Percentiles rank a stretch among this genome's conserved stretches.
Conservation (phyloP, 331 rosid species). For the Erythrophleum ivorense region DNA sequence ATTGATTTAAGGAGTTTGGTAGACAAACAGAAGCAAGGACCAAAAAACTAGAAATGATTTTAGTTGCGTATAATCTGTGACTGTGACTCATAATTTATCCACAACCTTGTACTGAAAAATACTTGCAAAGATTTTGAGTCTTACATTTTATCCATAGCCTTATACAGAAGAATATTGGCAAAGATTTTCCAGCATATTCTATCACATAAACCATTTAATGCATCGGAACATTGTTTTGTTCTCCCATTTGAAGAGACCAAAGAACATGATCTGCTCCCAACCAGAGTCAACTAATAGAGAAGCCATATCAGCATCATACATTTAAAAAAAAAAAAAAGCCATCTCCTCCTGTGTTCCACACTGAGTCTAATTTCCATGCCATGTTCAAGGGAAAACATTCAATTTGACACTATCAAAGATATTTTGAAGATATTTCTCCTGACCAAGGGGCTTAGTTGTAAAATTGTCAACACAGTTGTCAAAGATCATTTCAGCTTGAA, state of each 20-base stretch:
- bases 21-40: constrained; percentile 27
- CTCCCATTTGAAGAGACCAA: background rate
- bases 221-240: background rate
- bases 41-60: constrained; percentile 7
- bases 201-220: background rate
- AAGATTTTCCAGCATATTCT: background rate
- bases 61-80: background rate
- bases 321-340: background rate
- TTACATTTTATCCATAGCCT: background rate
- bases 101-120: background rate
- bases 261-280: background rate
- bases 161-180: background rate
- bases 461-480: background rate
- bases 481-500: too few species aligned
- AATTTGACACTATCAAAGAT: background rate
- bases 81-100: background rate
- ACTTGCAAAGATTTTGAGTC: background rate
- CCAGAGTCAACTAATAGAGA: background rate
- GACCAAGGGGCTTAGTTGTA: background rate
- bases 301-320: background rate
- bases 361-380: background rate
- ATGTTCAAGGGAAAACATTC: background rate
- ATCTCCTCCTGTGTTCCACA: background rate
- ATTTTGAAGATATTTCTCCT: background rate
- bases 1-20: constrained; percentile 14